Evolutionary conservation across 2,329 filamentous ascomycete genomes (phyloP).

Genomic region (Exophiala alcalophila): DNA sequence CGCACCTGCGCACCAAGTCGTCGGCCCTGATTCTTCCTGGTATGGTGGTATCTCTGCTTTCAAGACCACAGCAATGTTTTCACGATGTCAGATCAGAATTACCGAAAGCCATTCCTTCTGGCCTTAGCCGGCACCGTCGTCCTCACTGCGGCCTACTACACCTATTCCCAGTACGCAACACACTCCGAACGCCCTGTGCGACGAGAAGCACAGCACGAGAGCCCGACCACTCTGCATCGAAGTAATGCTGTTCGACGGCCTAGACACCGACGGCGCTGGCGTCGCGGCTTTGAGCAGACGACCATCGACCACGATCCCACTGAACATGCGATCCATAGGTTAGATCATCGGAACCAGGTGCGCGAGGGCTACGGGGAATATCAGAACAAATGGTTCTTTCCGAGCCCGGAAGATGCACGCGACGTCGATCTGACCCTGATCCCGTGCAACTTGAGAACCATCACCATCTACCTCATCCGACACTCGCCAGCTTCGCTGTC

Average conservation of each 20-base stretch:
- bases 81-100: constrained; percentile 23
- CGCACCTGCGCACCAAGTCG: no score
- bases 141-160: constrained; percentile 20
- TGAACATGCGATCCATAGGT: constrained; percentile 17
- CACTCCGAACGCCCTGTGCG: no score
- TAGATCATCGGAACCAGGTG: constrained; percentile 12
- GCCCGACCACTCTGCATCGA: constrained; percentile 23
- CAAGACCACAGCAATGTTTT: constrained; percentile 13
- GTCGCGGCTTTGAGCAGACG: constrained; percentile 14
- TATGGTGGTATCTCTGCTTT: no score
- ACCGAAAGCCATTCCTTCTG: constrained; percentile 22
- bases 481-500: constrained; percentile 9
- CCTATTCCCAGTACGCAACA: constrained; percentile 14
- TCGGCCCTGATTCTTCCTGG: not conserved
- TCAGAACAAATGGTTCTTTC: constrained; percentile 25
- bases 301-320: constrained; percentile 23
- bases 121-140: constrained; percentile 21
- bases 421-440: constrained; percentile 16
- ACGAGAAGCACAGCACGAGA: constrained; percentile 3
- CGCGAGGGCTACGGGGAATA: constrained; percentile 27
- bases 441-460: constrained; percentile 20
- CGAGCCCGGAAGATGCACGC: constrained; percentile 6
- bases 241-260: constrained; percentile 30
- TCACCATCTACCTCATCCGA: constrained; percentile 15
- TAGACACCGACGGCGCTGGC: constrained; percentile 20